Evolutionary conservation across 2,329 filamentous ascomycete genomes (phyloP).

Genomic region (Gremmenia infestans): DNA sequence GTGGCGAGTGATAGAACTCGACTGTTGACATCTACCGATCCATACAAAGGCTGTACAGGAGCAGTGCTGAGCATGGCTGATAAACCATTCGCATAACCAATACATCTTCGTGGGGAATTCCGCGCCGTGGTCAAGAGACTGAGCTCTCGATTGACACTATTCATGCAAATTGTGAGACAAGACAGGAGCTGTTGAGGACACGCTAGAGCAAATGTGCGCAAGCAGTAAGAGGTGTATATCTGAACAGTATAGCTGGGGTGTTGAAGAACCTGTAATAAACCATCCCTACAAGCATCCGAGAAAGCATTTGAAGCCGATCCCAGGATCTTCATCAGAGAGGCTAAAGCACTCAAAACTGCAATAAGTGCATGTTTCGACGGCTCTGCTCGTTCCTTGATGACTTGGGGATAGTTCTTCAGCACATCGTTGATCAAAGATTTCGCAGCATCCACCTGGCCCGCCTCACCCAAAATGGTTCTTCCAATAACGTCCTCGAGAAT

Average conservation of each 20-base stretch:
- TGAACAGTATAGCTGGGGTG: slow-evolving; percentile 97
- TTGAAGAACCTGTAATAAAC: slow-evolving; percentile 81
- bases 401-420: slow-evolving; percentile 91
- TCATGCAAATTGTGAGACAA: slow-evolving; percentile 93
- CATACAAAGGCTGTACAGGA: slow-evolving; percentile 81
- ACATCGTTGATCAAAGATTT: slow-evolving; percentile 80
- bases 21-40: slow-evolving; percentile 92
- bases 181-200: slow-evolving; percentile 89
- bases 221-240: slow-evolving; percentile 77
- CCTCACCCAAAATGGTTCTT: slow-evolving; percentile 77
- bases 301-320: slow-evolving; percentile 77
- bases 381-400: slow-evolving; percentile 78
- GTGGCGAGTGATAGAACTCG: slow-evolving; percentile 88
- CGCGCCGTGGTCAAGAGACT: slow-evolving; percentile 68
- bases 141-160: slow-evolving; percentile 84
- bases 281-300: slow-evolving; percentile 80
- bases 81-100: slow-evolving; percentile 87
- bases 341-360: slow-evolving; percentile 71
- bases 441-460: slow-evolving; percentile 78
- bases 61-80: slow-evolving; percentile 89
- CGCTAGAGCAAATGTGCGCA: slow-evolving; percentile 82
- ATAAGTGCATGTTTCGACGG: slow-evolving; percentile 83
- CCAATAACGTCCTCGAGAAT: slow-evolving; percentile 82
- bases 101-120: slow-evolving; percentile 75
- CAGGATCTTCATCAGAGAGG: slow-evolving; percentile 71